These are phyloP conservation scores for Xylariales sp. DNA, from an alignment of 2,329 filamentous ascomycete species.

Conservation along the genomic window DNA sequence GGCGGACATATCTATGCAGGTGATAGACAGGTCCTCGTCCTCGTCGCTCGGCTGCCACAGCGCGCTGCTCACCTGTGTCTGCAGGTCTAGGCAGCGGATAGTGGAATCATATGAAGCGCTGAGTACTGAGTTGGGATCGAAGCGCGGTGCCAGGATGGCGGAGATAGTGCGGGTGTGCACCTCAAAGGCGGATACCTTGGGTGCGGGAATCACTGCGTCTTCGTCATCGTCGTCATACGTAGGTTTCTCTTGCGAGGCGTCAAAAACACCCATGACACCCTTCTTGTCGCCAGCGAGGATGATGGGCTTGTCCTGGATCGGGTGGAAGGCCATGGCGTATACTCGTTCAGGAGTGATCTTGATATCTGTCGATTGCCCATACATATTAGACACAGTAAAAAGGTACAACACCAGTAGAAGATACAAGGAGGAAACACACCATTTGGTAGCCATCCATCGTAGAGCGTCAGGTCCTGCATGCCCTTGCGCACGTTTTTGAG, in stretches of 20 bases:
- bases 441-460: constrained; percentile 78
- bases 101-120: constrained; percentile 91
- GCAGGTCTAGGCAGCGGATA: constrained; percentile 80
- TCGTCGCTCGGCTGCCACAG: constrained; percentile 71
- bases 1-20: constrained; percentile 73
- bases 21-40: constrained; percentile 72
- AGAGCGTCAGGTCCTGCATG: constrained; percentile 74
- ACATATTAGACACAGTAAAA: no score
- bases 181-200: constrained; percentile 85
- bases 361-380: constrained; percentile 65
- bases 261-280: constrained; percentile 85
- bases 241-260: constrained; percentile 68
- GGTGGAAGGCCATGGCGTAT: constrained; percentile 86
- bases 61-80: constrained; percentile 74
- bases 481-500: constrained; percentile 68
- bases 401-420: neutral
- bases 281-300: constrained; percentile 94
- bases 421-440: constrained; percentile 40
- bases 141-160: constrained; percentile 72
- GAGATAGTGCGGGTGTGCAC: constrained; percentile 86
- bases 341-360: constrained; percentile 87
- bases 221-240: constrained; percentile 59
- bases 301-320: constrained; percentile 77
- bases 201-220: constrained; percentile 62
- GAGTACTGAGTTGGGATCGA: constrained; percentile 71